Base-by-base conservation (phyloP, 1,139 yeast genomes). In the Geotrichum macrosporum region DNA sequence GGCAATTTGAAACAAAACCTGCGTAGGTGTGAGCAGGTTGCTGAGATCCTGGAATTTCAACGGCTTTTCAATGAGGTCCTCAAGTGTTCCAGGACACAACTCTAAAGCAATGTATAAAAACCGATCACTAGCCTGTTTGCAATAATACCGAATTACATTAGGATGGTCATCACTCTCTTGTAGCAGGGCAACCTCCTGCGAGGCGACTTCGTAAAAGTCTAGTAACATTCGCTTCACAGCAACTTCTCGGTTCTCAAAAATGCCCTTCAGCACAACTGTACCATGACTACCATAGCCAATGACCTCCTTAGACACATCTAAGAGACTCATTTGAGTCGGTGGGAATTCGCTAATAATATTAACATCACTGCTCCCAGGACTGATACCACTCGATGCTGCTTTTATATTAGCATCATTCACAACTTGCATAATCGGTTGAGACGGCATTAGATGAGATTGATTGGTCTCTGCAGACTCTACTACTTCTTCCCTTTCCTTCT, bases 141-240 rank as follows among this genome's bases (percentile, higher is more conserved):
- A 92, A 62, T 80, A 92, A 63, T 92, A 92, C 47, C 98, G 72
- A 18, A 94, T 80, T 13, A 92, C 97, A 62, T 92, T 94, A 1
- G 96, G 94, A 64, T 92, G 97, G 63, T 88, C 96, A 60, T 92
- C 99, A 65, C 95, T 85, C 62, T 89, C 96, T 53, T 92, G 95
- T 35, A 92, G 68, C 20, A 89, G 67, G 24, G 84, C 75, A 10
- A 94, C 94, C 62, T 92, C 98, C 57, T 87, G 95, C n/a, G 89
- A 83, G 3, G 98, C 98, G 51, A 92, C 80, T 60, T 92, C 96
- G 65, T 84, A 92, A 60, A 89, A 92, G 61, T 89, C 96, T 34
- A 89, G 73, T 41, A 94, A 70, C 95, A 92, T 86, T 56, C 98
- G 70, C 63, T 92, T 94, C 3, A 92, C 94, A 0, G 98, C 98